These are phyloP conservation scores for Boletus reticulatus DNA, from an alignment of 768 basidiomycete species.

Conservation along the genomic window DNA sequence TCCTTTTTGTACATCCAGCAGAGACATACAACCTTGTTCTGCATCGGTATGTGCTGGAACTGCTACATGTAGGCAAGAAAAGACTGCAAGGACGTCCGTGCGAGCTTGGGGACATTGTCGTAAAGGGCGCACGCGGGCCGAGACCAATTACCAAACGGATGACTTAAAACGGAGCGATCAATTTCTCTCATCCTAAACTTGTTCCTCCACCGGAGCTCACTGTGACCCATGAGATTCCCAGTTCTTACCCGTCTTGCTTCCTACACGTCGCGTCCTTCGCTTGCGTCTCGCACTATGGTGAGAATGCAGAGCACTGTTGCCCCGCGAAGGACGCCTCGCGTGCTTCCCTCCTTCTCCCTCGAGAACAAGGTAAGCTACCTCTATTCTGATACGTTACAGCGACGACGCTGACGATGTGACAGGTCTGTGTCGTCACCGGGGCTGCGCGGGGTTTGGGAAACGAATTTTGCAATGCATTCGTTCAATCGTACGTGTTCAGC, in stretches of 20 bases:
- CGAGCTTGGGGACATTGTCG: background rate
- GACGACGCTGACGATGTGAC: conserved; percentile 1
- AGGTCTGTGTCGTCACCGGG: conserved; percentile 93
- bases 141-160: background rate
- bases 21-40: too few species aligned
- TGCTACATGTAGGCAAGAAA: too few species aligned
- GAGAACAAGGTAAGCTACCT: conserved; percentile 57
- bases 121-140: conserved; percentile 4
- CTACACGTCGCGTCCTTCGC: conserved; percentile 7
- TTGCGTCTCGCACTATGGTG: conserved; percentile 9
- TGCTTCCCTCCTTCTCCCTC: conserved; percentile 77
- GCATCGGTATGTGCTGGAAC: too few species aligned
- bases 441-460: conserved; percentile 89
- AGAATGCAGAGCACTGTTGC: conserved; percentile 29
- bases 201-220: conserved; percentile 8
- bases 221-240: conserved; percentile 25
- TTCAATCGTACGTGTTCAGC: conserved; percentile 59
- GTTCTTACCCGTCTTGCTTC: conserved; percentile 27
- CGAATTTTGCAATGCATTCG: conserved; percentile 87
- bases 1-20: background rate
- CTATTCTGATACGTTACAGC: background rate
- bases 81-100: too few species aligned
- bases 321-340: conserved; percentile 37
- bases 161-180: conserved; percentile 21
- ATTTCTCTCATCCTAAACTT: conserved; percentile 15